phyloP scores from a whole-genome alignment of 2,329 filamentous ascomycete genomes.

The Sarocladiaceae sp. region DNA sequence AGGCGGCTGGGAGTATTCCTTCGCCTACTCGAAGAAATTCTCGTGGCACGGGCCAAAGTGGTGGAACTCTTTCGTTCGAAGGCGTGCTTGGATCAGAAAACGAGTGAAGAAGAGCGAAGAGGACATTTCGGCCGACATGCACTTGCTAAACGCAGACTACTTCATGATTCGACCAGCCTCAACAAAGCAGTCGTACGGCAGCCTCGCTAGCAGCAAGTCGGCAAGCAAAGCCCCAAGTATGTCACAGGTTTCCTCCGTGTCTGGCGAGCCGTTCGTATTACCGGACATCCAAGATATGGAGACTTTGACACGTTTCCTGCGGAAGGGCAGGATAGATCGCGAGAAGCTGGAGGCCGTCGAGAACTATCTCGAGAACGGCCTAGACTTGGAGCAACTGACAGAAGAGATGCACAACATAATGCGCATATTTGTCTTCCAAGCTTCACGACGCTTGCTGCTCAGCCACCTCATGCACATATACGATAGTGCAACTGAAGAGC shows the following conservation, averaged over 20 bases:
- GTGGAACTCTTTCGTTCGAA: conserved; percentile 93
- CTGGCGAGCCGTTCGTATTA: conserved; percentile 26
- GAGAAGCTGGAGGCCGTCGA: conserved; percentile 85
- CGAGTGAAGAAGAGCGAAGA: conserved; percentile 57
- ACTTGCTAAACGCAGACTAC: conserved; percentile 72
- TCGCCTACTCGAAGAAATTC: conserved; percentile 71
- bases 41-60: conserved; percentile 88
- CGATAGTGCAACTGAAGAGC: conserved; percentile 33
- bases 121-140: conserved; percentile 47
- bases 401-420: conserved; percentile 81
- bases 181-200: conserved; percentile 25
- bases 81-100: conserved; percentile 82
- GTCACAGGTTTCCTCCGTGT: conserved; percentile 27
- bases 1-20: conserved; percentile 94
- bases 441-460: conserved; percentile 74
- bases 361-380: conserved; percentile 74
- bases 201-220: conserved; percentile 26
- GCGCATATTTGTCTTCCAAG: conserved; percentile 84
- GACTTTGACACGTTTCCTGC: conserved; percentile 65
- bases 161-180: conserved; percentile 67
- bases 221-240: conserved; percentile 31
- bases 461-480: conserved; percentile 60
- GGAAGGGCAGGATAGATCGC: conserved; percentile 72
- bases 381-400: conserved; percentile 72
- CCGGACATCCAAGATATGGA: conserved; percentile 58